Conservation (phyloP, 2,329 filamentous ascomycete species). For the Alternaria ethzedia region DNA sequence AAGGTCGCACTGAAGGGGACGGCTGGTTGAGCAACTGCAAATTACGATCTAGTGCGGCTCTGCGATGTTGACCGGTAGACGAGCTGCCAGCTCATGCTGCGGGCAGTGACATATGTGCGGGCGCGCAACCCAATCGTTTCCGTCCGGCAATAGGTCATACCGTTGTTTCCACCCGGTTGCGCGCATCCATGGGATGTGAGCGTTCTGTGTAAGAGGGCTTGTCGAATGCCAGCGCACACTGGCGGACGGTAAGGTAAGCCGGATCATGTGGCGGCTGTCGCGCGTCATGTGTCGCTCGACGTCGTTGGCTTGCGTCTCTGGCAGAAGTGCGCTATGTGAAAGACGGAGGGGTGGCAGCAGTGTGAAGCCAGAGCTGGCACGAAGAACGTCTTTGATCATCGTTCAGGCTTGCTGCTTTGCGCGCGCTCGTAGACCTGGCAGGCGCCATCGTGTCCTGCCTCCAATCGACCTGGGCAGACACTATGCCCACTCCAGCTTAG, state of each 20-base stretch:
- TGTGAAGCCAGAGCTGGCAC: neutral
- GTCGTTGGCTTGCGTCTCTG: neutral
- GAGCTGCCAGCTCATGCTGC: conserved; percentile 24
- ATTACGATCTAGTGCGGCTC: conserved; percentile 39
- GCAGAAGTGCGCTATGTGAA: neutral
- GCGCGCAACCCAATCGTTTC: conserved; percentile 44
- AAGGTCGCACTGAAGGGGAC: conserved; percentile 23
- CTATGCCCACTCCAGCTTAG: neutral
- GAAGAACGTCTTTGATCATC: neutral
- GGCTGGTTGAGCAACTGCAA: conserved; percentile 15
- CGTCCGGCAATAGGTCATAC: conserved; percentile 21
- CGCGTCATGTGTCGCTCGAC: neutral
- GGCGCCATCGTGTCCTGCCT: neutral
- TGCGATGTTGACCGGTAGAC: conserved; percentile 41
- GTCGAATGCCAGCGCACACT: conserved; percentile 34
- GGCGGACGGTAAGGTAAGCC: conserved; percentile 10
- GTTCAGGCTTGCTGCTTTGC: neutral
- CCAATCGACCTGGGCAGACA: neutral
- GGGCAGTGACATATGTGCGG: conserved; percentile 19
- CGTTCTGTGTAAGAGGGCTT: conserved; percentile 12
- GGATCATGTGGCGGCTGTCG: conserved; percentile 1
- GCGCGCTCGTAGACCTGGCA: neutral
- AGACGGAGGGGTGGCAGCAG: neutral
- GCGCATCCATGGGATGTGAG: conserved; percentile 13
- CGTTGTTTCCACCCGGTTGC: conserved; percentile 15